Base-by-base conservation (phyloP, 1,139 yeast species). In the Debaryomycetaceae sp. region DNA sequence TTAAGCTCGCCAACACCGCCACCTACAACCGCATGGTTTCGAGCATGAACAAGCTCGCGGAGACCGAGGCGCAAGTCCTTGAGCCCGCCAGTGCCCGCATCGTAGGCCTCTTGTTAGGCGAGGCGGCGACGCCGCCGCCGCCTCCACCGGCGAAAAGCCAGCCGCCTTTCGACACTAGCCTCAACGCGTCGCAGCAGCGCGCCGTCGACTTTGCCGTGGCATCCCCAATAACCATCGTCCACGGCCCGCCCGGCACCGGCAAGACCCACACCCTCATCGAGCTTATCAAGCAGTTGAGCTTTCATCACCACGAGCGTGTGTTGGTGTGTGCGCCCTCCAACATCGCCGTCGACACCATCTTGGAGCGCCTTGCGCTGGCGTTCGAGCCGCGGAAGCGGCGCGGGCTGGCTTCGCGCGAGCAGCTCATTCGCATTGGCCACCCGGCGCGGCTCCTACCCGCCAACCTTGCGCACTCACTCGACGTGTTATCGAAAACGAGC, bases 281-380 rank as follows among this genome's bases (percentile, higher is more conserved):
- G 46, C 59, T 85, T 8, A 80, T 88, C 24, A 74, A 83, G 30
- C 96, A 89, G 48, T 59, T 86, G 34, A 71, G 81, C 1, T 64
- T 62, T 11, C 59, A 60, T 10, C 51, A 53, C 21, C 77, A 78
- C 6, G 79, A 83, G 42, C 64, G 91, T 31, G 80, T 91, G 0
- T 61, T 91, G 25, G 93, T 91, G 0, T 89, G 97, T 58, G 97
- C 96, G 0, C 95, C 97, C 0, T 89, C 97, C 0, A 91, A 91
- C 50, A 81, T 88, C n/a, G 79, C 96, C 0, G 96, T 88, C 1
- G 97, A 91, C 53, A 91, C 95, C 0, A 83, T 91, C 18, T 57
- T 88, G 30, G 97, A 89, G 50, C 63, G 96, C 38, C 56, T 89
- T 16, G 69, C 78, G n/a, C 58, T 61, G 1, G 44, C 41, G 4